Percentiles rank a stretch among this genome's conserved stretches.
Evolutionary conservation across 1,284 basidiomycete genomes (phyloP).

Genomic region (Rhodotorula sp.): DNA sequence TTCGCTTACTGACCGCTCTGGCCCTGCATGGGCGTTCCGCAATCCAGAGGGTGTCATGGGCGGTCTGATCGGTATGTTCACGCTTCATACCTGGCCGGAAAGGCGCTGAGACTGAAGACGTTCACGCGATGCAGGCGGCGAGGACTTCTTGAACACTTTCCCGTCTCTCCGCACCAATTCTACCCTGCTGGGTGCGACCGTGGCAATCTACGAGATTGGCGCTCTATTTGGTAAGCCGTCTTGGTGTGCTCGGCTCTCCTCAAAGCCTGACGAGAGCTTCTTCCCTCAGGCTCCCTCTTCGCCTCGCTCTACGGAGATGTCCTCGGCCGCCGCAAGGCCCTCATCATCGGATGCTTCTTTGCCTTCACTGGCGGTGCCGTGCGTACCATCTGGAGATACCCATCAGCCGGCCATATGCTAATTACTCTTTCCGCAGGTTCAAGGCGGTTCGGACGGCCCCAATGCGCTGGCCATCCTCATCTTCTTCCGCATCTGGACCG

Average conservation of each 20-base stretch:
- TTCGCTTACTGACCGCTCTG: not conserved
- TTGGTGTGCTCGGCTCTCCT: too few relatives aligned
- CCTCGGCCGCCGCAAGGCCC: conserved; percentile 6
- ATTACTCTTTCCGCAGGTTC: not conserved
- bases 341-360: conserved; percentile 12
- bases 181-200: conserved; percentile 14
- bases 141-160: not conserved
- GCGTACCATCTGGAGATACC: not conserved
- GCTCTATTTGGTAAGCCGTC: not conserved
- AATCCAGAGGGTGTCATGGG: conserved; percentile 2
- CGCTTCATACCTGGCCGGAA: too few relatives aligned
- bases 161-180: conserved; percentile 2
- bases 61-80: not conserved
- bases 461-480: conserved; percentile 16
- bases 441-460: conserved; percentile 5
- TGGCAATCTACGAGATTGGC: conserved; percentile 16
- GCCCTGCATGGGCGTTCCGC: not conserved
- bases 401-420: not conserved
- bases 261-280: too few relatives aligned
- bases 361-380: conserved; percentile 14
- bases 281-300: not conserved
- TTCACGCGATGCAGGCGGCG: not conserved
- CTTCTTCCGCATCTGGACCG: conserved; percentile 19
- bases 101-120: too few relatives aligned
- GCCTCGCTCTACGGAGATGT: conserved; percentile 9